phyloP scores from a whole-genome alignment of 306 rosid species.

The Spatholobus suberectus region DNA sequence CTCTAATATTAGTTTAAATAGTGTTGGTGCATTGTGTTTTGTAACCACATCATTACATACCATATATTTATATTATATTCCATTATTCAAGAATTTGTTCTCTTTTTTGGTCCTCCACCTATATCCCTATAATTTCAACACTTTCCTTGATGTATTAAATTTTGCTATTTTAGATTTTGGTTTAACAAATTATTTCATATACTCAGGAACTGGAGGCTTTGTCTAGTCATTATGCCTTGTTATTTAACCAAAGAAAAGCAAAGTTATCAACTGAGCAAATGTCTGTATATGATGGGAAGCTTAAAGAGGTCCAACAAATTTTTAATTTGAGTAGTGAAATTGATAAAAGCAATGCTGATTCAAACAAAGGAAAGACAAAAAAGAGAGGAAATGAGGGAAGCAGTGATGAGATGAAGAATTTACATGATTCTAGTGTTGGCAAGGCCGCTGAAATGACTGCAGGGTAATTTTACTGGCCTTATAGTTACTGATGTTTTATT shows the following conservation, averaged over 20 bases:
- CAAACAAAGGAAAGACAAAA: conserved; percentile 78
- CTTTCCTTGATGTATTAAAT: conserved; percentile 31
- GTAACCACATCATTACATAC: not conserved
- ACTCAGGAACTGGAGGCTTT: conserved; percentile 90
- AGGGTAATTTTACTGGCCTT: conserved; percentile 61
- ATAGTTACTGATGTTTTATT: conserved; percentile 22
- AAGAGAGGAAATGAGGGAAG: conserved; percentile 71
- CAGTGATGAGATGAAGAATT: conserved; percentile 76
- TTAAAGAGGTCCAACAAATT: conserved; percentile 88
- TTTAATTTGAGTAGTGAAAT: conserved; percentile 69
- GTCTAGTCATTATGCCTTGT: conserved; percentile 86
- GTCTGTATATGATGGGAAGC: conserved; percentile 80
- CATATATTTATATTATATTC: not conserved
- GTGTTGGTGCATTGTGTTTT: not conserved
- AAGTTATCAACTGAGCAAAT: conserved; percentile 81
- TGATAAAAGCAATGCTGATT: conserved; percentile 60
- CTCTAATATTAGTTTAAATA: not conserved
- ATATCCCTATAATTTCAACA: not conserved
- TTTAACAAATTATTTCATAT: conserved; percentile 31
- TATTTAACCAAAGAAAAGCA: conserved; percentile 85
- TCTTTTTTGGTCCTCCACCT: not conserved
- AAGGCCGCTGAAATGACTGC: conserved; percentile 99
- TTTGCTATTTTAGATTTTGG: conserved; percentile 10
- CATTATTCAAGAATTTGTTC: conserved; percentile 4
- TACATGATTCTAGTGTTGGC: conserved; percentile 87